Conservation (phyloP, 257 asterid species). For the Marsdenia floribunda region DNA sequence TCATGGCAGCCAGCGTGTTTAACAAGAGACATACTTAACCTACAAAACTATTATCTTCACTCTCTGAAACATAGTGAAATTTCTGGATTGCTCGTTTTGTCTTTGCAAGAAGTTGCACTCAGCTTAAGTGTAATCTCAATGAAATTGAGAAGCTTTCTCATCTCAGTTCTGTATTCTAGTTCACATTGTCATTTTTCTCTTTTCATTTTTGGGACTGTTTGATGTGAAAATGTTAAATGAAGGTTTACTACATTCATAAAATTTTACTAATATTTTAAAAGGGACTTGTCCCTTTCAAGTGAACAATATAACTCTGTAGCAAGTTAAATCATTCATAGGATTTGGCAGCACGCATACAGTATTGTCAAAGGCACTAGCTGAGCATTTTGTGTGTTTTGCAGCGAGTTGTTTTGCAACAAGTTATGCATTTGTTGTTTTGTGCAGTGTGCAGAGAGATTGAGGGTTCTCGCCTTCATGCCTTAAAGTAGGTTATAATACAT, state of each 20-base stretch:
- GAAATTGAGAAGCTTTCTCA: neutral
- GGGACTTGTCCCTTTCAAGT: neutral
- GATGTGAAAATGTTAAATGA: neutral
- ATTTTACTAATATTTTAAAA: too few relatives aligned
- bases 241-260: neutral
- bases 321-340: neutral
- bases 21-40: neutral
- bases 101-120: neutral
- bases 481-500: too few relatives aligned
- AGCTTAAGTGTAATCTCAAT: too few relatives aligned
- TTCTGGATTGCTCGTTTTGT: neutral
- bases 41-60: neutral
- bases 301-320: neutral
- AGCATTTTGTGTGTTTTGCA: neutral
- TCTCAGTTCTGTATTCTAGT: neutral
- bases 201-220: neutral
- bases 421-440: neutral
- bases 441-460: neutral
- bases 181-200: neutral
- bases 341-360: too few relatives aligned
- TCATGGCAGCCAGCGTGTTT: neutral
- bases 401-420: neutral
- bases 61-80: neutral
- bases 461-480: neutral
- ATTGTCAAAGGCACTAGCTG: neutral